Conservation (phyloP, 306 rosid genomes). For the Purshia tridentata region DNA sequence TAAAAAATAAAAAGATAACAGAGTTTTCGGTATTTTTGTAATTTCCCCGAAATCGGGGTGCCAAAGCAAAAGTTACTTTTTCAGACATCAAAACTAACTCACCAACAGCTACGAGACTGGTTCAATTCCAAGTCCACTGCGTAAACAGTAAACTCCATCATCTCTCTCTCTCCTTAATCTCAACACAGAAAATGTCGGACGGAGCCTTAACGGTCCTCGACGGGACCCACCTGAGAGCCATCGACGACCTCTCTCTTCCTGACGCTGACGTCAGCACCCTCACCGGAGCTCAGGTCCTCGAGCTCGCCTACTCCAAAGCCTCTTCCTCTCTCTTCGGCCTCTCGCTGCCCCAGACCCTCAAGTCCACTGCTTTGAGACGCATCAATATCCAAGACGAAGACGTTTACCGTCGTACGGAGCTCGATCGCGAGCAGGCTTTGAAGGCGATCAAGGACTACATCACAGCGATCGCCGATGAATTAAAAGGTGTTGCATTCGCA, state of each 20-base stretch:
- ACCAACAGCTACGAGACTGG: background rate
- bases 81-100: background rate
- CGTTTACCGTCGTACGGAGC: conserved; percentile 35
- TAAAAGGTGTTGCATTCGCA: conserved; percentile 44
- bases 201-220: conserved; percentile 57
- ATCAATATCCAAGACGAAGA: conserved; percentile 26
- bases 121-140: conserved; percentile 22
- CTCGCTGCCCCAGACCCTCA: conserved; percentile 56
- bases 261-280: conserved; percentile 18
- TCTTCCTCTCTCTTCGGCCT: conserved; percentile 62
- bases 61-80: background rate
- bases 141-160: conserved; percentile 20
- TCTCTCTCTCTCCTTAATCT: conserved; percentile 23
- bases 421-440: conserved; percentile 45
- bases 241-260: conserved; percentile 54
- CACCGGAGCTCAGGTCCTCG: conserved; percentile 61
- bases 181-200: conserved; percentile 60
- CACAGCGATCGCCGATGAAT: conserved; percentile 75
- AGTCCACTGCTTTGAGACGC: conserved; percentile 54
- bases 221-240: conserved; percentile 51
- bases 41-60: background rate
- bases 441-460: conserved; percentile 47
- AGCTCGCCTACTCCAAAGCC: conserved; percentile 58
- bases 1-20: too few species aligned
- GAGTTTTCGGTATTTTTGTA: background rate